These are phyloP conservation scores for Fagopyrum esculentum DNA, from an alignment of 148 eudicot species.

Conservation along the genomic window DNA sequence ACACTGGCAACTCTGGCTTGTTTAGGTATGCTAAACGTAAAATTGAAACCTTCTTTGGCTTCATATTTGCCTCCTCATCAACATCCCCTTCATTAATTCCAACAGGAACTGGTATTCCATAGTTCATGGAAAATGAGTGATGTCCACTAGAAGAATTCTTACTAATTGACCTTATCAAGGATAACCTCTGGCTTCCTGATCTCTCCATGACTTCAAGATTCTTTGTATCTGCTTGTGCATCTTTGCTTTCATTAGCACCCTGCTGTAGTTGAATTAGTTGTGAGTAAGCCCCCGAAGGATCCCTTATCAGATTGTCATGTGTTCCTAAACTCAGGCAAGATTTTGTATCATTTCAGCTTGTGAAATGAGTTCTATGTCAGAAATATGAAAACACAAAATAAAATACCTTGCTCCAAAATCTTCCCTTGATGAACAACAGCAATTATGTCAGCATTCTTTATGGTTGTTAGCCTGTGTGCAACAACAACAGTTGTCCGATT, in stretches of 20 bases:
- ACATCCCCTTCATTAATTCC: constrained; percentile 30
- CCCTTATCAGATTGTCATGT: constrained; percentile 50
- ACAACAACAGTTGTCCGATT: constrained; percentile 76
- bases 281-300: constrained; percentile 68
- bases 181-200: constrained; percentile 39
- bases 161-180: constrained; percentile 50
- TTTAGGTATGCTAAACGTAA: constrained; percentile 47
- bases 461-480: constrained; percentile 75
- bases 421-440: constrained; percentile 78
- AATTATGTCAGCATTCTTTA: constrained; percentile 64
- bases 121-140: constrained; percentile 30
- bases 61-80: constrained; percentile 16
- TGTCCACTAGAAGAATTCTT: constrained; percentile 50
- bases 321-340: constrained; percentile 34
- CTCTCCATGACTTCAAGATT: constrained; percentile 27
- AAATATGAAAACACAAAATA: not conserved
- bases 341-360: not conserved
- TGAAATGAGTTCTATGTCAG: not conserved
- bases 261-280: constrained; percentile 70
- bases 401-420: constrained; percentile 68
- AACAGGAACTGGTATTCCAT: constrained; percentile 27
- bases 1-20: constrained; percentile 57
- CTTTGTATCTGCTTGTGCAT: constrained; percentile 20
- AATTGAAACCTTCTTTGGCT: constrained; percentile 30
- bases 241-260: constrained; percentile 32